Evolutionary conservation across 1,139 yeast species (phyloP).

Genomic region (Hemisphaericaspora xylanilytica): DNA sequence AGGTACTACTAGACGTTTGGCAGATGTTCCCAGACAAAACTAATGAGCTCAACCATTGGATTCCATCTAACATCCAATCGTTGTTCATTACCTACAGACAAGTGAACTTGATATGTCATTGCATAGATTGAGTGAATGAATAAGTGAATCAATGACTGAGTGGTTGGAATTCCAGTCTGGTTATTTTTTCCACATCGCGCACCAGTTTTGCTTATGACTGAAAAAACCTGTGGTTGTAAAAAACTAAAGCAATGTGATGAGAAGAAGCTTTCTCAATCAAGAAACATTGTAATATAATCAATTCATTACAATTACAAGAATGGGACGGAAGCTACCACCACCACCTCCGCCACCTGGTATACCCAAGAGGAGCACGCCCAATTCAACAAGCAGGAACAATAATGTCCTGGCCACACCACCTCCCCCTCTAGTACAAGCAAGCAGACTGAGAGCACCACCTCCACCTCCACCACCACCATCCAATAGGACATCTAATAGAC

Average conservation of each 20-base stretch:
- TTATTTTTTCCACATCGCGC: background rate
- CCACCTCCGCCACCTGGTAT: constrained; percentile 24
- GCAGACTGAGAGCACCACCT: constrained; percentile 15
- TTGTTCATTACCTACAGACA: no score
- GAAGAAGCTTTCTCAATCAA: no score
- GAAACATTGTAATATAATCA: no score
- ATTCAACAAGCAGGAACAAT: background rate
- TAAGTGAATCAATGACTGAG: no score
- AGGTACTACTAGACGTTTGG: no score
- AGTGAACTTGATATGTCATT: no score
- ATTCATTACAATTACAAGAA: constrained; percentile 6
- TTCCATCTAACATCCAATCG: no score
- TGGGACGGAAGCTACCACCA: constrained; percentile 31
- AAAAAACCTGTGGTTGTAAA: constrained; percentile 1
- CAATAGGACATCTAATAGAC: constrained; percentile 3
- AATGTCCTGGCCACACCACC: no score
- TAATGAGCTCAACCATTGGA: no score
- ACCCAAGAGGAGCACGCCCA: background rate
- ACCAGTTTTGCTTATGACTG: background rate
- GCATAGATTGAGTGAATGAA: no score
- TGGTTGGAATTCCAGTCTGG: background rate
- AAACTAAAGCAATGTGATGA: background rate
- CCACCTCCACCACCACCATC: constrained; percentile 19
- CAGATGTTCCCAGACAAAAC: no score
- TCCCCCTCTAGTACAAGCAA: constrained; percentile 8